Evolutionary conservation across 2,329 filamentous ascomycete genomes (phyloP).

Genomic region (Colletotrichum lentis): DNA sequence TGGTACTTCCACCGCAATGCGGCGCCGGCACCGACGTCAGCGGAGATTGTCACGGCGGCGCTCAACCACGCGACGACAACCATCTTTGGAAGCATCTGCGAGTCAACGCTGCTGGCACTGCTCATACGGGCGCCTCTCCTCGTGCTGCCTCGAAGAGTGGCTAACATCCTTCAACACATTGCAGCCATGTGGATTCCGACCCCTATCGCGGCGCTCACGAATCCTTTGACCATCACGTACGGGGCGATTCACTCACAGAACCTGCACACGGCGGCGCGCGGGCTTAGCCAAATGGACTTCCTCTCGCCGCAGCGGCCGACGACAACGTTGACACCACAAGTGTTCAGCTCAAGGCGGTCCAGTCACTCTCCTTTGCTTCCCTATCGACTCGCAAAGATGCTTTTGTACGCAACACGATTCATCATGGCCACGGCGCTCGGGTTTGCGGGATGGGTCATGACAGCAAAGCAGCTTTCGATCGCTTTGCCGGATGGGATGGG

Average conservation of each 20-base stretch:
- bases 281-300: conserved; percentile 83
- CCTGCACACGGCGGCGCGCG: conserved; percentile 78
- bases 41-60: conserved; percentile 83
- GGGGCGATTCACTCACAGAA: conserved; percentile 92
- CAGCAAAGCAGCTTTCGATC: conserved; percentile 79
- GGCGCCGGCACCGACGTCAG: conserved; percentile 77
- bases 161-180: conserved; percentile 72
- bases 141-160: conserved; percentile 76
- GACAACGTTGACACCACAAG: conserved; percentile 71
- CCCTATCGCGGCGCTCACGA: conserved; percentile 84
- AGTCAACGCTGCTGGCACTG: conserved; percentile 83
- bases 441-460: conserved; percentile 96
- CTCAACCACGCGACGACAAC: conserved; percentile 83
- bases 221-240: conserved; percentile 91
- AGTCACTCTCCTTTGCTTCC: conserved; percentile 67
- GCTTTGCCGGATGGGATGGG: conserved; percentile 61
- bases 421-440: conserved; percentile 91
- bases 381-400: conserved; percentile 88
- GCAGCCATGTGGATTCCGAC: conserved; percentile 85
- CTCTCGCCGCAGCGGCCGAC: conserved; percentile 77
- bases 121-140: conserved; percentile 85
- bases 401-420: conserved; percentile 88
- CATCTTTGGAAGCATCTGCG: conserved; percentile 89
- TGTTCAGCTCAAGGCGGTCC: conserved; percentile 50
- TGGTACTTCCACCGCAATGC: conserved; percentile 98